Conservation (phyloP, 768 basidiomycete genomes). For the Lentinula detonsa region DNA sequence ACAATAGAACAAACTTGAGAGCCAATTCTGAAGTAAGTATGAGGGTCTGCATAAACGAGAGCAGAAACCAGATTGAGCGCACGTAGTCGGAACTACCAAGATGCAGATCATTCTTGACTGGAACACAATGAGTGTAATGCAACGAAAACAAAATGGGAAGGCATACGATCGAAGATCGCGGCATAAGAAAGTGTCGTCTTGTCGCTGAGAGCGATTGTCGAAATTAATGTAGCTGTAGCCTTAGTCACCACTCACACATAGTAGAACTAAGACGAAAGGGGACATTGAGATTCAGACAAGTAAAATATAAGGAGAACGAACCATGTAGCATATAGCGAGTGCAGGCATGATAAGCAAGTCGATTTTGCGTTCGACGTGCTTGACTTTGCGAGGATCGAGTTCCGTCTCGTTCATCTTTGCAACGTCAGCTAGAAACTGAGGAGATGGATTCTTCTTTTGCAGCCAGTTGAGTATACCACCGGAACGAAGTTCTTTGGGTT, state of each 20-base stretch:
- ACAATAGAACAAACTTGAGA: conserved; percentile 29
- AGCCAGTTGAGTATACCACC: conserved; percentile 11
- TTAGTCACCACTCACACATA: conserved; percentile 13
- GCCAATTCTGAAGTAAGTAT: conserved; percentile 14
- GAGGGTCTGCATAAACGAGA: neutral
- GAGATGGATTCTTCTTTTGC: conserved; percentile 16
- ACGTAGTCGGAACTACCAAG: conserved; percentile 25
- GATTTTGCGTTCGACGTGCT: conserved; percentile 16
- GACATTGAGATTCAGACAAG: neutral
- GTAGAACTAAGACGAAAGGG: conserved; percentile 11
- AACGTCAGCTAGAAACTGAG: conserved; percentile 14
- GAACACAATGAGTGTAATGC: neutral
- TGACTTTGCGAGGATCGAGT: conserved; percentile 13
- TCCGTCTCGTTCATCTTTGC: conserved; percentile 13
- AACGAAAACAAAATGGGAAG: neutral
- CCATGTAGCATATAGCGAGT: conserved; percentile 16
- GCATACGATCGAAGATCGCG: conserved; percentile 20
- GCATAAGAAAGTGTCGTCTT: conserved; percentile 22
- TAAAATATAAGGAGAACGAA: neutral
- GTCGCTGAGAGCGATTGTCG: conserved; percentile 8
- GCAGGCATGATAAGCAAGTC: conserved; percentile 14
- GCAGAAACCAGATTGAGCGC: conserved; percentile 10
- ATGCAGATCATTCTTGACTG: conserved; percentile 22
- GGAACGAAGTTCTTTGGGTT: conserved; percentile 1
- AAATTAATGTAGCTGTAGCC: neutral